Base-by-base conservation (phyloP, 768 basidiomycete species). In the Podaxis sp. region DNA sequence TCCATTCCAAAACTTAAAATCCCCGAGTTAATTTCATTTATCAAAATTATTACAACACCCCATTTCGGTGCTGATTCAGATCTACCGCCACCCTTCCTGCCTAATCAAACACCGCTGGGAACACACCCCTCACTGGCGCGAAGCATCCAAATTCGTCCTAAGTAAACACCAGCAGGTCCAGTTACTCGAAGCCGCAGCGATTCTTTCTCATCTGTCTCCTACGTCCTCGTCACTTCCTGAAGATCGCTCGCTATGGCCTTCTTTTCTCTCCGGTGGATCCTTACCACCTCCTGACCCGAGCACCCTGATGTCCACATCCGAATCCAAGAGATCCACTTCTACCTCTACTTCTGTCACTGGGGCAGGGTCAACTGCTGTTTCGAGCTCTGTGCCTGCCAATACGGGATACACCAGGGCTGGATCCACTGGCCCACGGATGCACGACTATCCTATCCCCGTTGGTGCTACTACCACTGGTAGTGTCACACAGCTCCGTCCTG, bases 61-160 rank as follows among this genome's bases (percentile, higher is more conserved):
- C n/a, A 19, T 17, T 52, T 38, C 44, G 39, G 48, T 28, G 26
- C 22, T 57, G 48, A 39, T 52, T 15, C 71, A 92, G 90, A 87
- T 92, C 42, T 94, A 93, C 74, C 87, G 90, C 57, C 96, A 99
- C 75, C 95, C 95, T 2, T 93, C 92, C 12, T 98, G 96, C 75
- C 80, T 99, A 53, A 92, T 96, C 75, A 98, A 98, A 75, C 96
- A 99, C 71, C 90, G 96, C 38, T 99, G 96, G 96, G 96, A 98
- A 71, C 94, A 96, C 71, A 93, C 92, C 38, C 92, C 93, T 19
- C 95, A 97, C 70, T 99, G 96, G 96, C 89, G 91, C 49, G 93
- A 95, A 72, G 91, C 95, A 64, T 80, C 90, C 67, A 93, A 95
- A 73, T 88, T 95, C 68, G 86, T 95, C 36, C 80, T 98, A 63